Evolutionary conservation across 495 filamentous ascomycete genomes (phyloP).

Genomic region (Podospora pseudocomata): DNA sequence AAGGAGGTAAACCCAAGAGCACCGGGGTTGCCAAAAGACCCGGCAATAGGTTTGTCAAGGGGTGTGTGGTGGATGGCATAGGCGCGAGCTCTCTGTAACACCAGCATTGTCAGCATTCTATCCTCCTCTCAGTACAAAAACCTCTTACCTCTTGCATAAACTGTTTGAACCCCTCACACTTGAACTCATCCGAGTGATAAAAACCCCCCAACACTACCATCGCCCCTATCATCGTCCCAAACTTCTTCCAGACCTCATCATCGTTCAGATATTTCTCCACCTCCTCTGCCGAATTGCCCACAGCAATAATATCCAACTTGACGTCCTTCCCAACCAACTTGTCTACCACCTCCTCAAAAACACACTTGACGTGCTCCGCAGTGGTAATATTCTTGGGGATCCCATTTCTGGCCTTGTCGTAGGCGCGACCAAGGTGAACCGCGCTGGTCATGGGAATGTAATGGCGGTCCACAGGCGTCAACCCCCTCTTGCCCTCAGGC

Average conservation of each 20-base stretch:
- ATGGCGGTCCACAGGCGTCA: slow-evolving; percentile 53
- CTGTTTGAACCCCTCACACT: slow-evolving; percentile 37
- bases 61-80: slow-evolving; percentile 54
- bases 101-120: background rate
- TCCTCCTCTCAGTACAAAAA: background rate
- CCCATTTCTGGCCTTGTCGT: slow-evolving; percentile 48
- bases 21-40: slow-evolving; percentile 37
- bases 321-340: slow-evolving; percentile 42
- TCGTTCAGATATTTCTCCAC: slow-evolving; percentile 55
- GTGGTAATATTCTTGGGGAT: slow-evolving; percentile 52
- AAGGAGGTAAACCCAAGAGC: slow-evolving; percentile 30
- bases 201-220: slow-evolving; percentile 42
- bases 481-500: slow-evolving; percentile 49
- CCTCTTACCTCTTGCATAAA: slow-evolving; percentile 48
- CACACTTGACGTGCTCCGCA: slow-evolving; percentile 55
- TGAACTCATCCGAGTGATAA: slow-evolving; percentile 30
- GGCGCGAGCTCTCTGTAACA: slow-evolving; percentile 52
- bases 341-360: slow-evolving; percentile 61
- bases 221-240: slow-evolving; percentile 36
- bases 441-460: slow-evolving; percentile 53
- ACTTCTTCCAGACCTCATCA: slow-evolving; percentile 46
- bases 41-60: slow-evolving; percentile 47
- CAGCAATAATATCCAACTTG: slow-evolving; percentile 61
- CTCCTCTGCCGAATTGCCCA: slow-evolving; percentile 54
- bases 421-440: slow-evolving; percentile 42